Evolutionary conservation across 495 filamentous ascomycete genomes (phyloP), one percentile per base, ranked within the genome.

Genomic region (Viridothelium virens): DNA sequence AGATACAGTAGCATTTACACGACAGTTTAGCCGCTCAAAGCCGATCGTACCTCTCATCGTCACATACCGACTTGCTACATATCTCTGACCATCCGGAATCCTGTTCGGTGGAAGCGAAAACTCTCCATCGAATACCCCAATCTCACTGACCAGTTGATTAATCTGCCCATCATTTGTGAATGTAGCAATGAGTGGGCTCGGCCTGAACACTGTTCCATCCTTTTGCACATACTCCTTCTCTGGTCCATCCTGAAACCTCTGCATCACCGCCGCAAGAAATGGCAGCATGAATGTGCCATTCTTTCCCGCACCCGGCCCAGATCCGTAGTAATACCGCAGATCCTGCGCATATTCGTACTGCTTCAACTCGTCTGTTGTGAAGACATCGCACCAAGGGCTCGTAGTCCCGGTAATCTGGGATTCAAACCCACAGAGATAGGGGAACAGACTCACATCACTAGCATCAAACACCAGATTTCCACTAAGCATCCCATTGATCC

Each of bases 81-180:
- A 83, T 10, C 77, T 74, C 65, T 79, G 71, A 41, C 70, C 63
- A 10, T 72, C 46, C 11, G 77, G 77, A 59, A 79, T 77, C 62
- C 70, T 67, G 2, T 72, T 77, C 18, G 77, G 71, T 7, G 77
- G 74, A 38, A 87, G 75, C 4, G 73, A 68, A 1, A 68, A 63
- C 66, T 84, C 77, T 1, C 73, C 70, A 61, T 84, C 81, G 67
- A 83, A 86, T 2, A 87, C 77, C 16, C 83, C 84, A 65, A 81
- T 78, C 38, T 78, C 77, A 46, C 79, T 76, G 0, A 80, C 80
- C 44, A 85, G 73, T 70, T 86, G 80, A 62, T 79, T 83, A 62
- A 86, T 78, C 70, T 87, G 83, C 33, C 84, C 83, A 69, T 87
- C 85, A 66, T 87, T 84, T 50, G 81, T 71, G 71, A 85, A 86